Evolutionary conservation across 352 stramenopile genomes (phyloP).

Genomic region (Hyaloperonospora arabidopsidis): DNA sequence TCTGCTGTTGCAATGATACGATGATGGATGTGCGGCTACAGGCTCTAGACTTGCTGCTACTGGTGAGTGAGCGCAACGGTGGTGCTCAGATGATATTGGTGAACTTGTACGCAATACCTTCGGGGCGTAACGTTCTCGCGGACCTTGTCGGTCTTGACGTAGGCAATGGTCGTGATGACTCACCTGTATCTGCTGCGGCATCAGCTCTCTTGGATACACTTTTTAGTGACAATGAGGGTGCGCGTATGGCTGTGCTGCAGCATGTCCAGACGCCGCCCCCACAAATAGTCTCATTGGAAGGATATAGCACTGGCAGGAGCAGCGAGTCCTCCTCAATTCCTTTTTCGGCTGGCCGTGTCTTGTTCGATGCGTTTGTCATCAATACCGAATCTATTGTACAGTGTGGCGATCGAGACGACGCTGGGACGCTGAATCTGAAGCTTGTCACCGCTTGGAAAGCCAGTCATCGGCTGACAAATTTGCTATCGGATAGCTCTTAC

Average conservation of each 20-base stretch:
- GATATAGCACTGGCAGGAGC: slow-evolving; percentile 10
- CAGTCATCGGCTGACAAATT: slow-evolving; percentile 40
- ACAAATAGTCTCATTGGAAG: slow-evolving; percentile 7
- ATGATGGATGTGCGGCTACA: slow-evolving; percentile 54
- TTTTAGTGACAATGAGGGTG: slow-evolving; percentile 55
- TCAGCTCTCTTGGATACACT: slow-evolving; percentile 52
- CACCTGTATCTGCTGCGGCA: slow-evolving; percentile 44
- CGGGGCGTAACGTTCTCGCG: slow-evolving; percentile 40
- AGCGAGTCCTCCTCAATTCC: slow-evolving; percentile 13
- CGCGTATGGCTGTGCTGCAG: slow-evolving; percentile 65
- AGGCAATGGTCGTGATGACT: slow-evolving; percentile 43
- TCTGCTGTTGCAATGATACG: slow-evolving; percentile 37
- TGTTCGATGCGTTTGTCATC: slow-evolving; percentile 43
- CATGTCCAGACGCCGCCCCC: slow-evolving; percentile 47
- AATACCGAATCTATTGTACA: slow-evolving; percentile 41
- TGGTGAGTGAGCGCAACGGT: slow-evolving; percentile 47
- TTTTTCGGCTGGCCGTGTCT: slow-evolving; percentile 34
- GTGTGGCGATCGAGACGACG: slow-evolving; percentile 6
- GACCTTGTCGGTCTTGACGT: slow-evolving; percentile 56
- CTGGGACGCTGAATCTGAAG: slow-evolving; percentile 21
- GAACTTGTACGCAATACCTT: slow-evolving; percentile 42
- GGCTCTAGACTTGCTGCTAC: slow-evolving; percentile 50
- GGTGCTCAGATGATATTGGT: slow-evolving; percentile 69
- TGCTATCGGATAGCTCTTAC: slow-evolving; percentile 44
- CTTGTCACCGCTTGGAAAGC: slow-evolving; percentile 55